phyloP scores from a whole-genome alignment of 2,329 filamentous ascomycete species.

The Trichoderma breve region DNA sequence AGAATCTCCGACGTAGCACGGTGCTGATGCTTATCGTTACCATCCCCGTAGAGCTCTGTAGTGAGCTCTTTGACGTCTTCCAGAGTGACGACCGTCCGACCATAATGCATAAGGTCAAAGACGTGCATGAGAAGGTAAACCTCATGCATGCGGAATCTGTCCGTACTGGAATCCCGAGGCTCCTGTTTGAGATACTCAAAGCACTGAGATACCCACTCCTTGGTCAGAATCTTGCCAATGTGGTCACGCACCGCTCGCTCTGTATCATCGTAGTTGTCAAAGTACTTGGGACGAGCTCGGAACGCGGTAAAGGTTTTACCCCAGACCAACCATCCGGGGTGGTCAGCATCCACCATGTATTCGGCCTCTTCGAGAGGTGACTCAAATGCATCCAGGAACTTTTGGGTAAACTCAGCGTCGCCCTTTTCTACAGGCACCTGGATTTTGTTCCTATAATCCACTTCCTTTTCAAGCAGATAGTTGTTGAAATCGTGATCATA shows the following conservation, averaged over 20 bases:
- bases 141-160: constrained; percentile 87
- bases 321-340: constrained; percentile 97
- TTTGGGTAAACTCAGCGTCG: constrained; percentile 73
- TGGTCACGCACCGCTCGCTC: constrained; percentile 72
- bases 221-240: constrained; percentile 77
- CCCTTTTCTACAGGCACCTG: constrained; percentile 70
- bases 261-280: constrained; percentile 71
- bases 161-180: constrained; percentile 74
- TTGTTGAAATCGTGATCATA: constrained; percentile 86
- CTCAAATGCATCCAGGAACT: constrained; percentile 75
- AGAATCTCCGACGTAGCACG: constrained; percentile 93
- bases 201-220: constrained; percentile 80
- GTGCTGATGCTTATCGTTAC: constrained; percentile 96
- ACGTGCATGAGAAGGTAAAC: constrained; percentile 84
- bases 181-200: constrained; percentile 97
- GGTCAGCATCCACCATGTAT: constrained; percentile 88
- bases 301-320: constrained; percentile 81
- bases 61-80: constrained; percentile 84
- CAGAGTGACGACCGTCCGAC: constrained; percentile 72
- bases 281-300: constrained; percentile 67
- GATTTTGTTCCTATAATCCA: constrained; percentile 69
- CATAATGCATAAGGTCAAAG: constrained; percentile 85
- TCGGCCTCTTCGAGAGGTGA: constrained; percentile 65
- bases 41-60: constrained; percentile 78
- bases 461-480: constrained; percentile 76